These are phyloP conservation scores for Thelephora aurantiotincta DNA, from an alignment of 768 basidiomycete species.

Conservation along the genomic window DNA sequence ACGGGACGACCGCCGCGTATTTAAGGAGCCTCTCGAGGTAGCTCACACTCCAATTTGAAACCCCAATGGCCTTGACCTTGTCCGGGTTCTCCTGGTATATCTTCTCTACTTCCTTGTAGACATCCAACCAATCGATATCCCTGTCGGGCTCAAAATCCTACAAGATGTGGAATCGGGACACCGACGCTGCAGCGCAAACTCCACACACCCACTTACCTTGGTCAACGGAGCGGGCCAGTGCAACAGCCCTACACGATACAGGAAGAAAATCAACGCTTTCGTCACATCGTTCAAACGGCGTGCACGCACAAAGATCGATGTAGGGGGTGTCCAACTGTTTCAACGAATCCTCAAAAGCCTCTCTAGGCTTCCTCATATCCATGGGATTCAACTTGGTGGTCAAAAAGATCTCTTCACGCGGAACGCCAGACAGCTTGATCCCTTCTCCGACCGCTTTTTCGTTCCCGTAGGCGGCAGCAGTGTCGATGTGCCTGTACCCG, in stretches of 20 bases:
- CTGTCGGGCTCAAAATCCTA: conserved; percentile 37
- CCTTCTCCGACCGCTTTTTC: conserved; percentile 75
- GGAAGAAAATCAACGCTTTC: background rate
- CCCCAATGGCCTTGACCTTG: conserved; percentile 71
- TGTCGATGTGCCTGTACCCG: conserved; percentile 67
- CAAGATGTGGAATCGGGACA: background rate
- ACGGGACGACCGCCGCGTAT: conserved; percentile 43
- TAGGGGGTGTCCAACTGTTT: conserved; percentile 57
- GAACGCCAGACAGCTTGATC: conserved; percentile 60
- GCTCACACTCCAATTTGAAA: conserved; percentile 58
- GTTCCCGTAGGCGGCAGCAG: conserved; percentile 56
- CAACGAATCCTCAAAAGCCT: conserved; percentile 56
- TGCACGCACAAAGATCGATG: conserved; percentile 58
- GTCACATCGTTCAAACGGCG: background rate
- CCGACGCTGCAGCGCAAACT: background rate
- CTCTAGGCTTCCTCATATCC: conserved; percentile 38
- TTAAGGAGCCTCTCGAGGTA: conserved; percentile 49
- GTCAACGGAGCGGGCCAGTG: conserved; percentile 78
- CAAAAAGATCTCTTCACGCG: conserved; percentile 63
- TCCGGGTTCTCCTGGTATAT: conserved; percentile 49
- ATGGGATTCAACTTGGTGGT: conserved; percentile 60
- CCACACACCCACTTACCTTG: conserved; percentile 1
- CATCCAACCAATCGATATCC: conserved; percentile 50
- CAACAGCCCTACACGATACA: conserved; percentile 41
- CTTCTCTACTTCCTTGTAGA: conserved; percentile 69